Base-by-base conservation (phyloP, 345 rosid genomes). In the Diplotaxis tenuifolia region DNA sequence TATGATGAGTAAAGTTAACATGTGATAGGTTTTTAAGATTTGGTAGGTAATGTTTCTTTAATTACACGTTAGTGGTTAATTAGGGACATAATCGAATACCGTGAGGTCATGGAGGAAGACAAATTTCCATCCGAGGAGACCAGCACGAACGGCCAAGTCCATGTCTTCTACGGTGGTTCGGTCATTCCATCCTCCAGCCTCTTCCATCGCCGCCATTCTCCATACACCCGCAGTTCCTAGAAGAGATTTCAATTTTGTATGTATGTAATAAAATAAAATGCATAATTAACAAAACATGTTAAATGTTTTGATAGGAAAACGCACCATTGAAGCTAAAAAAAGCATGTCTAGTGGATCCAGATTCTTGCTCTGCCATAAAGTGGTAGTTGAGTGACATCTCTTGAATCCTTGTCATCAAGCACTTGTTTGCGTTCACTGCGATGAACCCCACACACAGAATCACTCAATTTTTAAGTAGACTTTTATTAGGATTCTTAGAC, bases 151-250 rank as follows among this genome's bases (percentile, higher is more conserved):
- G 3, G 96, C 99, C 22, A 95, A 94, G 82, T 95, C 99, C 99
- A 95, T 95, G 79, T 95, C 98, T 80, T 94, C 98, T 7, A 94
- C 98, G 0, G 98, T 94, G 56, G 97, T 94, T 66, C 98, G 78
- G 62, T 89, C 98, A 71, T 94, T 90, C 98, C 98, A 94, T 10
- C 98, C 98, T 55, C 98, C 98, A 19, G 99, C 97, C 77, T 95
- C 97, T 62, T 89, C 88, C 78, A 95, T 95, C 9, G 97, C 96
- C 0, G 87, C 89, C 60, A 92, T 88, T 80, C 99, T 87, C 97
- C 99, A 92, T 16, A 92, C 88, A 12, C 99, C 99, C 38, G 97
- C 99, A 21, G 99, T 95, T 70, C 99, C 99, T 94, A 64, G 12
- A 22, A 65, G 4, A 74, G 19, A 42, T 16, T 4, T 7, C n/a